Base-by-base conservation (phyloP, 805 yeast genomes). In the Hermanozyma aechmeae region DNA sequence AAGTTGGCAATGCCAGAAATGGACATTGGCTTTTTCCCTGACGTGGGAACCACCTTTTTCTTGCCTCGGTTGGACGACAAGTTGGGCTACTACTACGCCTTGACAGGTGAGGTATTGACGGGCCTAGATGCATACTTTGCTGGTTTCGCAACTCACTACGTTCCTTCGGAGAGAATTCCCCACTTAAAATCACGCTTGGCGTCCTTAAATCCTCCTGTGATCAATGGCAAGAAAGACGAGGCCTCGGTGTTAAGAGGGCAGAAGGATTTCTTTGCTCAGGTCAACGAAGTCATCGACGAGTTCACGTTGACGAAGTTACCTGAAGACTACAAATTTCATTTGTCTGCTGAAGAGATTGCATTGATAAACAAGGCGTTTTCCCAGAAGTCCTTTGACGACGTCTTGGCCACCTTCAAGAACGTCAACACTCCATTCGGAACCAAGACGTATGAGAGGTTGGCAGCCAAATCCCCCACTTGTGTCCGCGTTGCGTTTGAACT, bases 1-100 rank as follows among this genome's bases (percentile, higher is more conserved):
- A 70, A 78, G 51, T 71, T 86, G 60, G 95, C 97, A 37, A 92
- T 92, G 98, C 97, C 98, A 6, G 97, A 92, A 58, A 81, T 93
- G 68, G 86, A 83, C 47, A 92, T 92, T 52, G 98, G 98, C 1
- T 84, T 85, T 55, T 82, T 84, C 58, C 94, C 95, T 13, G 98
- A 92, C 54, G 97, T 92, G 9, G 98, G 96, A 25, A 79, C 93
- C 21, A 75, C 94, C 8, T 89, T 84, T 58, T 87, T 86, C 57
- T 62, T 92, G 43, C 86, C 95, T 19, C 73, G 81, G 39, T 57
- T 85, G 35, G 86, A 84, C 45, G 84, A 83, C 29, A 75, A 83
- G 42, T 59, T 87, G 35, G 96, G 97, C 27, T 72, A 79, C 51
- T 92, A 80, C 56, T 58, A 84, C 39, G 92, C 95, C 16, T 60